Evolutionary conservation across 805 yeast genomes (phyloP), one percentile per base, ranked within the genome.

Genomic region (Ogataea zsoltii): DNA sequence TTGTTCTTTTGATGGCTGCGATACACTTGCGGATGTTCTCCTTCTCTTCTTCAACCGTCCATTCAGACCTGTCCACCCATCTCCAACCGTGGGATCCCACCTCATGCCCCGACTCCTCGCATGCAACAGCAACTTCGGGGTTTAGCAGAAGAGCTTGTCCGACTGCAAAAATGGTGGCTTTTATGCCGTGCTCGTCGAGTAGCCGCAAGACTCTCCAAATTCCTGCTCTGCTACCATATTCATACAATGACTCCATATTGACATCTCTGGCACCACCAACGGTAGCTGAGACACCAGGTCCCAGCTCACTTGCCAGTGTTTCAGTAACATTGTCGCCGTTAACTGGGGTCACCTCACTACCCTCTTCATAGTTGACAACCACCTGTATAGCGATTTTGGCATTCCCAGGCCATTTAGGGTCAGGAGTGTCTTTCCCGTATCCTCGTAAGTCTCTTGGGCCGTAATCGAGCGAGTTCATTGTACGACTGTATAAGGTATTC

Each of bases 81-180:
- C 73, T 53, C 48, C 63, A 60, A 10, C 69, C 69, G 44, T 68
- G 73, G 18, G 68, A 64, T 7, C 67, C 70, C 29, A 68, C 60
- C 45, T 68, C 72, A 49, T 66, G 70, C 2, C 72, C 73, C 15
- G 54, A 66, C n/a, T 61, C 53, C 21, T 56, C 66, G 41, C 63
- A 57, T 0, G 69, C 70, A 23, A 53, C 51, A 17, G 66, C 71
- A 16, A 67, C 69, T 7, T 46, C 61, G 2, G 69, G 69, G 37
- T 65, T 58, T 39, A 56, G 54, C 37, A 54, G 58, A 19, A 69
- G 50, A 16, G 73, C 73, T 44, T 66, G 66, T 7, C 70, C 74
- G 33, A 69, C 73, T 14, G 67, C 74, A 49, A 60, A 68, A 3
- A 62, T 56, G 4, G 73, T 69, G 41, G 67, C 57, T 36, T 60